Evolutionary conservation across 192 early-diverging fungal species (phyloP).

Genomic region (Coemansia sp.): DNA sequence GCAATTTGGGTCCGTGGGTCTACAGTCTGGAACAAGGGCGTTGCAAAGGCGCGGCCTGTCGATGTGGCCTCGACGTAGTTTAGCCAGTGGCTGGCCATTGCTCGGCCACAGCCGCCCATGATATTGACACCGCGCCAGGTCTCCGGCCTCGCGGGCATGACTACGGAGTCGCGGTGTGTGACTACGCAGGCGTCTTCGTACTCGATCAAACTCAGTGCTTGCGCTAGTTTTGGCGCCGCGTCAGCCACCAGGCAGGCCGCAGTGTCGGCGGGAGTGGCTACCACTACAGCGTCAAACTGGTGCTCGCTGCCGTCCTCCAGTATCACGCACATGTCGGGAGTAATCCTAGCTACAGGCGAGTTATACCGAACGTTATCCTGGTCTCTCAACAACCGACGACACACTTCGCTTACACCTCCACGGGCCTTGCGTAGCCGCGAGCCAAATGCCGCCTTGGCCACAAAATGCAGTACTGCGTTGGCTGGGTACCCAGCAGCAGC

Average conservation of each 20-base stretch:
- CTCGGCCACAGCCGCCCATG: slow-evolving; percentile 7
- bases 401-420: slow-evolving; percentile 42
- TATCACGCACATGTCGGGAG: not conserved
- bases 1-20: slow-evolving; percentile 59
- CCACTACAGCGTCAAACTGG: slow-evolving; percentile 40
- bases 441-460: slow-evolving; percentile 39
- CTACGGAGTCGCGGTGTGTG: slow-evolving; percentile 46
- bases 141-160: slow-evolving; percentile 40
- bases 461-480: slow-evolving; percentile 42
- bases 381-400: slow-evolving; percentile 20
- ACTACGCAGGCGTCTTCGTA: slow-evolving; percentile 48
- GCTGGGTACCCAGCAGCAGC: slow-evolving; percentile 45
- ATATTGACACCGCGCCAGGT: slow-evolving; percentile 59
- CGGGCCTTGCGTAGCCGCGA: slow-evolving; percentile 39
- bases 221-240: slow-evolving; percentile 31
- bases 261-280: slow-evolving; percentile 47
- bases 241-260: slow-evolving; percentile 22
- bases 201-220: slow-evolving; percentile 36
- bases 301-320: slow-evolving; percentile 5
- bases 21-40: slow-evolving; percentile 62
- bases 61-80: slow-evolving; percentile 59
- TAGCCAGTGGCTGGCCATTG: slow-evolving; percentile 51
- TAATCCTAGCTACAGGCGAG: slow-evolving; percentile 15
- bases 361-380: slow-evolving; percentile 14
- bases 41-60: slow-evolving; percentile 26